Conservation (phyloP, 2,329 filamentous ascomycete genomes). For the Pseudomassariella vexata region DNA sequence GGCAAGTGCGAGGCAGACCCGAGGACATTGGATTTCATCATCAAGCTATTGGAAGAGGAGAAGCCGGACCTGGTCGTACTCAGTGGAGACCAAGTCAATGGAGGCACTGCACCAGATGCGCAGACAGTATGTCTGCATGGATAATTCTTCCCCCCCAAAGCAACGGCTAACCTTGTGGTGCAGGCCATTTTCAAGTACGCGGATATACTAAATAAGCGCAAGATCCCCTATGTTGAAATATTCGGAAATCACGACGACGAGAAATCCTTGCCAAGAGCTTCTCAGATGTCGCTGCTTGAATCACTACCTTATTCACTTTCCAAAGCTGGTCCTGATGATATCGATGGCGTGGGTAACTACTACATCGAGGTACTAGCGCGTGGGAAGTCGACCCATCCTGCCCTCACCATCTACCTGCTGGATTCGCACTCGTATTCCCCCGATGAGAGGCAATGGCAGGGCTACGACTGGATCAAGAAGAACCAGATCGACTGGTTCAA, state of each 20-base stretch:
- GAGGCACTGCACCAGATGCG: conserved; percentile 83
- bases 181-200: conserved; percentile 91
- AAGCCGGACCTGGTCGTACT: conserved; percentile 89
- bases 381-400: conserved; percentile 75
- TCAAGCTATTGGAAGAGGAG: conserved; percentile 80
- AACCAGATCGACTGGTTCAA: conserved; percentile 95
- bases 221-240: conserved; percentile 88
- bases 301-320: conserved; percentile 85
- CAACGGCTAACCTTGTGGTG: conserved; percentile 13
- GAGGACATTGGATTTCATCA: conserved; percentile 84
- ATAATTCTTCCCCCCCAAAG: not conserved
- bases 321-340: conserved; percentile 71
- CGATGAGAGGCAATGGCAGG: conserved; percentile 79
- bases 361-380: conserved; percentile 83
- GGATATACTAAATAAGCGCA: conserved; percentile 74
- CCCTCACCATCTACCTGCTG: conserved; percentile 88
- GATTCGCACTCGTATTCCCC: conserved; percentile 91
- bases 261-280: conserved; percentile 62
- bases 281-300: conserved; percentile 82
- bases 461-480: conserved; percentile 96
- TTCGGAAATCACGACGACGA: conserved; percentile 99
- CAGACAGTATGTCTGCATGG: conserved; percentile 59
- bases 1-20: conserved; percentile 87
- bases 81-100: conserved; percentile 92
- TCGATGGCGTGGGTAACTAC: conserved; percentile 94